Percentiles rank a stretch among this genome's conserved stretches.
Conservation (phyloP, 2,329 filamentous ascomycete genomes). For the Arthroderma sp. region DNA sequence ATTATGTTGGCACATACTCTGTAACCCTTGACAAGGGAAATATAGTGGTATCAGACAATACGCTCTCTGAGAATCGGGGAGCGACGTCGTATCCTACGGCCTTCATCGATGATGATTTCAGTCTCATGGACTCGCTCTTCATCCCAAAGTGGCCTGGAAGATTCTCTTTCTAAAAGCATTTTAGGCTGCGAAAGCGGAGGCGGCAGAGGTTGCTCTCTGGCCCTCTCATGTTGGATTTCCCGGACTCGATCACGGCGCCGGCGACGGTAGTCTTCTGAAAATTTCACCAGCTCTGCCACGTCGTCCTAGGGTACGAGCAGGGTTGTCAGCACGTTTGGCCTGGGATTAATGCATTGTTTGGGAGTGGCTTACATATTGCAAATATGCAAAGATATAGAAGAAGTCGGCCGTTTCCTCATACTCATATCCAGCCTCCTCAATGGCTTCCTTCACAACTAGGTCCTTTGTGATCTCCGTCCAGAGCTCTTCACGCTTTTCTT, state of each 20-base stretch:
- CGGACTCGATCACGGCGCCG: conserved; percentile 47
- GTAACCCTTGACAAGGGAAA: not conserved
- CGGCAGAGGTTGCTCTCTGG: conserved; percentile 8
- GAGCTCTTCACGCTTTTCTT: conserved; percentile 47
- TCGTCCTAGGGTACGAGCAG: conserved; percentile 52
- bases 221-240: conserved; percentile 43
- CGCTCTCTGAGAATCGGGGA: not conserved
- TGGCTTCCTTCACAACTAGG: conserved; percentile 72
- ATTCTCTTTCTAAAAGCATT: not conserved
- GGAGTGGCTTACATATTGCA: conserved; percentile 59
- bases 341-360: not conserved
- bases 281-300: conserved; percentile 67
- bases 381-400: conserved; percentile 86
- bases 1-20: too few relatives aligned
- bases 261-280: conserved; percentile 70
- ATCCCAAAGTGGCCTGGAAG: not conserved
- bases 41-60: not conserved
- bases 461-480: conserved; percentile 98
- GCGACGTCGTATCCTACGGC: not conserved
- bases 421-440: conserved; percentile 71
- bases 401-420: conserved; percentile 83
- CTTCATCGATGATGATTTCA: not conserved
- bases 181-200: conserved; percentile 5
- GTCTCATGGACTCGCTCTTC: not conserved
- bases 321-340: not conserved